Conservation (phyloP, 2,329 filamentous ascomycete species). For the Epicoccum sorghinum region DNA sequence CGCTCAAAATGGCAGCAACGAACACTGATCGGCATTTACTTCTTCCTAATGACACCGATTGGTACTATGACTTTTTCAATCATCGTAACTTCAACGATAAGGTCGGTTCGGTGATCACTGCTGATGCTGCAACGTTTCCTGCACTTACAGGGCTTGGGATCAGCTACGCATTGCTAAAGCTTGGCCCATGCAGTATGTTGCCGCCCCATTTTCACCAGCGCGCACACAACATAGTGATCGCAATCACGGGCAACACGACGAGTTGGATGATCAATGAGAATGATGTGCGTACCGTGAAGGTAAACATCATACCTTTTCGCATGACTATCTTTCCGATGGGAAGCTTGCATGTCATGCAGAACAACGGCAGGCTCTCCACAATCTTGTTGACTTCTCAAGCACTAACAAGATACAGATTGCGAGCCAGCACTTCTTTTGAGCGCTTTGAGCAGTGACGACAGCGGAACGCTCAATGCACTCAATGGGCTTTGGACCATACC, state of each 20-base stretch:
- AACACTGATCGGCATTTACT: conserved; percentile 53
- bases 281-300: conserved; percentile 52
- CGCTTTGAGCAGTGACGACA: conserved; percentile 57
- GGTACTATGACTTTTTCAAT: conserved; percentile 58
- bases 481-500: conserved; percentile 53
- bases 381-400: background rate
- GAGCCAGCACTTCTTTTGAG: conserved; percentile 57
- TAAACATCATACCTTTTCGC: conserved; percentile 51
- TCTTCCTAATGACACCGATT: conserved; percentile 51
- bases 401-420: conserved; percentile 47
- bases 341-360: conserved; percentile 59
- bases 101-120: conserved; percentile 58
- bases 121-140: conserved; percentile 59
- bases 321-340: conserved; percentile 59
- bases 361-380: conserved; percentile 49
- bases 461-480: conserved; percentile 57
- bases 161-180: conserved; percentile 53
- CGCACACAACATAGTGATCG: conserved; percentile 58
- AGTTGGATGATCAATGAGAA: conserved; percentile 62
- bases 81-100: conserved; percentile 53
- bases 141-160: conserved; percentile 56
- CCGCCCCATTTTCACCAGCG: conserved; percentile 59
- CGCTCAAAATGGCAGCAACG: conserved; percentile 49
- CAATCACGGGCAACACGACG: conserved; percentile 55
- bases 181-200: conserved; percentile 60